A percentile compares a stretch with the other conserved stretches of the same genome.
phyloP scores from a whole-genome alignment of 306 rosid genomes.

The Cucumis hystrix region DNA sequence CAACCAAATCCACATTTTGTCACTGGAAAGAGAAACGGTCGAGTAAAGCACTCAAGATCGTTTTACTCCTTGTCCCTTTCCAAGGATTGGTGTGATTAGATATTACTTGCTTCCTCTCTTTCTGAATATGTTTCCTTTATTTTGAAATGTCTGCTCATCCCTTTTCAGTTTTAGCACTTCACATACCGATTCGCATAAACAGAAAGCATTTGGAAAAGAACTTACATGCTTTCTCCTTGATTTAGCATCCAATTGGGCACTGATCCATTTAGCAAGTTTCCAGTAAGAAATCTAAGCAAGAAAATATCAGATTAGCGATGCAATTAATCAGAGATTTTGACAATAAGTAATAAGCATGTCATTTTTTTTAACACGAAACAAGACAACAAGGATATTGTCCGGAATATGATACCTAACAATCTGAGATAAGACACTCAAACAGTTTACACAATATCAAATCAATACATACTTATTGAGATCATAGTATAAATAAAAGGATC shows the following conservation, averaged over 20 bases:
- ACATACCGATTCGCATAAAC: neutral
- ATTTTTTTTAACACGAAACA: neutral
- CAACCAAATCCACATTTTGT: neutral
- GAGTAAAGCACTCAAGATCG: neutral
- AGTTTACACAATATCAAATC: neutral
- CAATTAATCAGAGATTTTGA: neutral
- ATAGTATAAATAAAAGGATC: neutral
- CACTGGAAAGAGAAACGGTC: neutral
- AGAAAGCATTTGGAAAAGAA: slow-evolving; percentile 3
- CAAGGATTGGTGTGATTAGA: neutral
- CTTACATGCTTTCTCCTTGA: slow-evolving; percentile 19
- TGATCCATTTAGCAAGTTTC: slow-evolving; percentile 25
- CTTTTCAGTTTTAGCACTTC: neutral
- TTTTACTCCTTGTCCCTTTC: neutral
- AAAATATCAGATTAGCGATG: neutral
- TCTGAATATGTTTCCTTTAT: neutral
- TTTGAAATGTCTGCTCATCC: neutral
- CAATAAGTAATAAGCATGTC: neutral
- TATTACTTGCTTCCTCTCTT: neutral
- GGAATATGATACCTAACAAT: neutral
- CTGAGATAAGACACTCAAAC: neutral
- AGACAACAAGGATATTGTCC: neutral
- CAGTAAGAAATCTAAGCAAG: slow-evolving; percentile 25
- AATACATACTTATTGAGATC: neutral
- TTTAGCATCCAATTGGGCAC: slow-evolving; percentile 24